Percentiles rank a stretch among this genome's conserved stretches.
These are phyloP conservation scores for Themeda triandra DNA, from an alignment of 176 grass and related monocot species.

Conservation along the genomic window DNA sequence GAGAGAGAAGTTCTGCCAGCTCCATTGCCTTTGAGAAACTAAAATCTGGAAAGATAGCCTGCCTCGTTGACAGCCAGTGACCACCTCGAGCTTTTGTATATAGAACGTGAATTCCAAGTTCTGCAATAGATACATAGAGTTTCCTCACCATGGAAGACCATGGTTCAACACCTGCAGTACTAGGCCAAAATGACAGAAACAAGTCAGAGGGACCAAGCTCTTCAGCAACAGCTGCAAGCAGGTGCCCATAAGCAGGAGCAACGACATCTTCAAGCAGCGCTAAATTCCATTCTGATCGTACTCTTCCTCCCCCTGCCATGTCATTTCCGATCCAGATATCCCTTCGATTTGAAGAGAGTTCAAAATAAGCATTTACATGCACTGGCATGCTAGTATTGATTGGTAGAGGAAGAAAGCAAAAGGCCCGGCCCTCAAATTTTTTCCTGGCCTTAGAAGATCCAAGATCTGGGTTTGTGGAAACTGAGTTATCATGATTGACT, in stretches of 20 bases:
- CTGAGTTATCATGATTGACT: constrained; percentile 41
- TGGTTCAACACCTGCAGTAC: constrained; percentile 63
- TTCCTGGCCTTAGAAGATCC: constrained; percentile 52
- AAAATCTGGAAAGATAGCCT: constrained; percentile 96
- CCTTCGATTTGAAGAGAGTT: constrained; percentile 97
- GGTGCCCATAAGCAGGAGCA: constrained; percentile 79
- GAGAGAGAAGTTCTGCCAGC: constrained; percentile 71
- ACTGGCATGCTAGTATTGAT: constrained; percentile 79
- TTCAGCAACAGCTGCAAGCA: constrained; percentile 77
- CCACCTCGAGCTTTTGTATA: constrained; percentile 92
- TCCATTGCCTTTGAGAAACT: constrained; percentile 70
- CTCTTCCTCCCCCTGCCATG: constrained; percentile 92
- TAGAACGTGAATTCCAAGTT: constrained; percentile 79
- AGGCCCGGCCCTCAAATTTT: constrained; percentile 73
- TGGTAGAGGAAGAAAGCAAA: constrained; percentile 95
- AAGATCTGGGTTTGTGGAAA: constrained; percentile 43
- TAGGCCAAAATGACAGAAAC: constrained; percentile 93
- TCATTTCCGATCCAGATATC: constrained; percentile 99
- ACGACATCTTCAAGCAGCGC: constrained; percentile 89
- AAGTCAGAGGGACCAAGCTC: constrained; percentile 77
- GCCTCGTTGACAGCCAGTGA: constrained; percentile 87
- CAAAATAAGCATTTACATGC: constrained; percentile 98
- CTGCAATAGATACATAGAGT: constrained; percentile 71
- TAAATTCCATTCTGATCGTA: constrained; percentile 92
- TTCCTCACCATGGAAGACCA: constrained; percentile 89